Evolutionary conservation across 1,284 basidiomycete genomes (phyloP), one percentile per base, ranked within the genome.

Genomic region (Sporisorium reilianum): DNA sequence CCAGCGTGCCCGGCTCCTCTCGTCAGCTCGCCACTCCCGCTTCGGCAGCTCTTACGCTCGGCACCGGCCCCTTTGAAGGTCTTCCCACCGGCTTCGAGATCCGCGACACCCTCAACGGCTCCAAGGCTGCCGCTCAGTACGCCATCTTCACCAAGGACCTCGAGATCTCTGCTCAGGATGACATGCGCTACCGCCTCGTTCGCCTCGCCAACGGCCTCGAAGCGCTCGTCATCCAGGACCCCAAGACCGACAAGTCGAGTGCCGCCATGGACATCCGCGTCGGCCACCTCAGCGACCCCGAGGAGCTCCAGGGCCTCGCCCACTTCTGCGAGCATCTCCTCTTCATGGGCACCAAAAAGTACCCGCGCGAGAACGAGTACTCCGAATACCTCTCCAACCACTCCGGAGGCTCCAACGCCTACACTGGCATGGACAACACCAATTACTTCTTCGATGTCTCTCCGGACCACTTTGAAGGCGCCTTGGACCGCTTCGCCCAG

Each of bases 321-420:
- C 93, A 95, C 85, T 94, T 94, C 81, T 94, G 95, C 86, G 96
- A 99, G 85, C 96, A 99, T 85, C 85, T 99, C 58, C 87, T 97
- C 75, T 99, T 99, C 86, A 93, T 99, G 92, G 93, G 93, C 76
- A 81, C 83, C 14, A 77, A 84, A 40, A 86, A 84, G 74, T 84
- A 82, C 46, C 64, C 67, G 10, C 64, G 70, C 44, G 83, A 85
- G 59, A 85, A 84, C 61, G 84, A 84, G 50, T 84, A 82, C 73
- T 78, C 75, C 25, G 80, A 93, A 89, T 99, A 90, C 85, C 89
- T 99, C 20, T 89, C 93, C 46, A 92, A 93, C 84, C 93, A 99
- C 85, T 94, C 93, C 49, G 97, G 97, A 22, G 86, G 87, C 66
- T 95, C 94, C 4, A 99, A 99, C 85, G 97, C 97, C 4, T 99